Conservation (phyloP, 108 stramenopile species). For the Cylindrotheca fusiformis region DNA sequence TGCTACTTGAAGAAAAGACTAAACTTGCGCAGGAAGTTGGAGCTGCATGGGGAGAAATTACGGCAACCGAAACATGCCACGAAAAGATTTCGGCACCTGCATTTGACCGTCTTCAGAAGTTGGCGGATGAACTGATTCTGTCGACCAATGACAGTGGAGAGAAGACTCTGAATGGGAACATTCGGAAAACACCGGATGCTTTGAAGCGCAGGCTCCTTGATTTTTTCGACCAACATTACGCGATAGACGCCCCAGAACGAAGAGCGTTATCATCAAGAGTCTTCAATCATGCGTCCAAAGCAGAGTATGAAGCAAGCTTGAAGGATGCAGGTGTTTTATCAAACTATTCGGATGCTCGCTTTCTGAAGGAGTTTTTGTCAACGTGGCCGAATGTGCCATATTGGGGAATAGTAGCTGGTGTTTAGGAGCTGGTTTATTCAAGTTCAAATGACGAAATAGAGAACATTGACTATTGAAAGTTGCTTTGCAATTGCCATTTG, state of each 20-base stretch:
- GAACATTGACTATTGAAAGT: too few species aligned
- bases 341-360: slow-evolving; percentile 63
- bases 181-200: slow-evolving; percentile 34
- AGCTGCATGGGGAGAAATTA: slow-evolving; percentile 72
- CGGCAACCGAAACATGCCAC: slow-evolving; percentile 41
- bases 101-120: slow-evolving; percentile 70
- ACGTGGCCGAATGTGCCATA: slow-evolving; percentile 75
- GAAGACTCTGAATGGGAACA: slow-evolving; percentile 19
- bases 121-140: slow-evolving; percentile 65
- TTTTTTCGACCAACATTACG: slow-evolving; percentile 68
- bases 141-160: slow-evolving; percentile 9
- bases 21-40: slow-evolving; percentile 74
- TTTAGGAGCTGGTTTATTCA: too few species aligned
- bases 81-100: slow-evolving; percentile 43
- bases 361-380: slow-evolving; percentile 72
- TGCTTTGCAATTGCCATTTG: too few species aligned
- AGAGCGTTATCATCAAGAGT: slow-evolving; percentile 69
- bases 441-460: too few species aligned
- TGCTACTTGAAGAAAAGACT: slow-evolving; percentile 71
- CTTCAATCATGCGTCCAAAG: slow-evolving; percentile 61
- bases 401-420: slow-evolving; percentile 34
- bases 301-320: slow-evolving; percentile 56
- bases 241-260: slow-evolving; percentile 46
- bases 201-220: slow-evolving; percentile 65
- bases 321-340: slow-evolving; percentile 68